Base-by-base conservation (phyloP, 1,284 basidiomycete genomes). In the Wallemia hederae region DNA sequence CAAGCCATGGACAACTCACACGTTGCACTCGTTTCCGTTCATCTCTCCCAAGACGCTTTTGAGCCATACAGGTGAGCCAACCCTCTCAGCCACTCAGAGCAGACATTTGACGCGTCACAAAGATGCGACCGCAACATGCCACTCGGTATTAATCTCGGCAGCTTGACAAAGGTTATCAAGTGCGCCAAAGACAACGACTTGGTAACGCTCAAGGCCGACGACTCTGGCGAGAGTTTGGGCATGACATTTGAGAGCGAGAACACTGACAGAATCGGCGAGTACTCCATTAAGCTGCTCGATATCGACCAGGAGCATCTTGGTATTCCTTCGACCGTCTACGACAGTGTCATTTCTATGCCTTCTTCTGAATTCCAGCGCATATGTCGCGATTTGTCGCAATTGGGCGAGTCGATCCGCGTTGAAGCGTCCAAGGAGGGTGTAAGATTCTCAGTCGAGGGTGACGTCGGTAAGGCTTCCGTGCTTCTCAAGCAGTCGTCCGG, bases 1-100 rank as follows among this genome's bases (percentile, higher is more conserved):
- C 94, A 98, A 77, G 92, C 94, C 0, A 99, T 98, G 94, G 94
- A 98, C 76, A 97, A 96, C 78, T 97, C 92, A 3, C 94, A 98
- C 73, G 92, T 98, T 67, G 94, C 92, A 0, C 83, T 97, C 63
- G 92, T 97, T 34, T 74, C 86, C 7, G 84, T 92, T 59, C 78
- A 82, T 64, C 78, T 96, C 59, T 73, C 81, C 27, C 77, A 80
- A 0, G 74, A 77, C 0, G 85, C 85, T 28, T 96, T 96, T 75
- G 80, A 84, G 68, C 76, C 79, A 61, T 98, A 85, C 73, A 82
- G 39, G 39, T 49, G 39, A n/a, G 39, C 22, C 22, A 5, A 49
- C 3, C 11, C 22, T 17, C n/a, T 15, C 39, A n/a, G n/a, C 39
- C 11, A 22, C 39, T 17, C 39, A 49, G 19, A 17, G 11, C 22